Percentiles rank a stretch among this genome's conserved stretches.
Conservation (phyloP, 208 protist genomes). For the Crithidia fasciculata region DNA sequence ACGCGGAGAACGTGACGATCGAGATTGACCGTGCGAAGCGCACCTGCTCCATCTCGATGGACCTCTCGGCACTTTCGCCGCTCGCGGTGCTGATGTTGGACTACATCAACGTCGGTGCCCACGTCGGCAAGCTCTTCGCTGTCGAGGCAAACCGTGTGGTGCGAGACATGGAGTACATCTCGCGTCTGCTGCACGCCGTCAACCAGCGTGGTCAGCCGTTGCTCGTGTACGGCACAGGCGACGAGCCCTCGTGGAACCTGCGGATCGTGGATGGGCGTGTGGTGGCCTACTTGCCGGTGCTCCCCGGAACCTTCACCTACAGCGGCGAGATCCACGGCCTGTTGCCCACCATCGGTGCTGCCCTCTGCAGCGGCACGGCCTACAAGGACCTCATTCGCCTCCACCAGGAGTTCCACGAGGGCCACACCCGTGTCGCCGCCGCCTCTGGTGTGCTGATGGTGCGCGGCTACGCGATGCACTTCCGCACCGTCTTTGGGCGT, state of each 20-base stretch:
- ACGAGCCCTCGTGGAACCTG: conserved; percentile 74
- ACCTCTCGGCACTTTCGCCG: conserved; percentile 77
- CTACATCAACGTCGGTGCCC: conserved; percentile 73
- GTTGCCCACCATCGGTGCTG: conserved; percentile 86
- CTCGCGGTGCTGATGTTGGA: conserved; percentile 90
- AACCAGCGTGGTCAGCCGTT: conserved; percentile 79
- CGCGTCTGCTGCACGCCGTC: conserved; percentile 65
- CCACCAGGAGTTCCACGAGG: conserved; percentile 83
- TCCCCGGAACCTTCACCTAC: conserved; percentile 82
- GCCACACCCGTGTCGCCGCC: conserved; percentile 63
- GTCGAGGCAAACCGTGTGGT: conserved; percentile 76
- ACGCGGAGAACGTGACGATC: conserved; percentile 71
- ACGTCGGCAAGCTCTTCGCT: conserved; percentile 92
- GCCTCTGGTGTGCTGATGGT: conserved; percentile 80
- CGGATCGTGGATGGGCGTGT: conserved; percentile 84
- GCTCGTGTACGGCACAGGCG: conserved; percentile 70
- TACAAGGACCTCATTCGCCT: conserved; percentile 90
- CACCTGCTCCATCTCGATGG: conserved; percentile 51
- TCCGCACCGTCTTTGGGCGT: conserved; percentile 90
- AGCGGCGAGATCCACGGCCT: conserved; percentile 83
- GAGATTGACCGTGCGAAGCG: conserved; percentile 45
- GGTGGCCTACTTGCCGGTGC: conserved; percentile 85
- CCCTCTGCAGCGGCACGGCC: conserved; percentile 62
- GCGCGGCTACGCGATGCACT: conserved; percentile 82
- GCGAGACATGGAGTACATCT: conserved; percentile 74